Evolutionary conservation across 2,329 filamentous ascomycete genomes (phyloP).

Genomic region (Aureobasidium melanogenum): DNA sequence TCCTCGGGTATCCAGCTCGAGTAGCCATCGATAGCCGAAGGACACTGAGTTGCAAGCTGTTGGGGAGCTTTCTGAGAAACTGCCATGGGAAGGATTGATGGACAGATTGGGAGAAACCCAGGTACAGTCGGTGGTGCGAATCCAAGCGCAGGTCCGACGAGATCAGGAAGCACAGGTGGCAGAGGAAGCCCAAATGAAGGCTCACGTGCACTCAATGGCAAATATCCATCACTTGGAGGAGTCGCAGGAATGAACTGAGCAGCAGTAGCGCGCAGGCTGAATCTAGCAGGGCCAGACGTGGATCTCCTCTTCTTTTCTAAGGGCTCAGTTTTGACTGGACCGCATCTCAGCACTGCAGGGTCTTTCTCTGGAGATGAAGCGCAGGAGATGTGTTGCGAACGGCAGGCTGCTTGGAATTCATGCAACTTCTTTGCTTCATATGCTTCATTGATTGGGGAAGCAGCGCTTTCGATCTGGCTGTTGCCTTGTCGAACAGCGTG

Average conservation of each 20-base stretch:
- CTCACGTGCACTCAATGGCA: neutral
- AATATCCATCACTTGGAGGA: neutral
- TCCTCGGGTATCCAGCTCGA: neutral
- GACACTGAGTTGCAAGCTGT: neutral
- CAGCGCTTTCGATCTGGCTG: neutral
- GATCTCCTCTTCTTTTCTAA: neutral
- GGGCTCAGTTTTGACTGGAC: neutral
- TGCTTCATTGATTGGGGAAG: neutral
- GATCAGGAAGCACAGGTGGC: neutral
- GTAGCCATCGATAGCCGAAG: neutral
- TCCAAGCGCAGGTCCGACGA: neutral
- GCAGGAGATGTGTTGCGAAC: neutral
- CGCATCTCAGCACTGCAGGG: neutral
- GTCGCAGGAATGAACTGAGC: constrained; percentile 11
- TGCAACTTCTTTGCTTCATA: neutral
- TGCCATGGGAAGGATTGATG: neutral
- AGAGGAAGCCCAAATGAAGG: neutral
- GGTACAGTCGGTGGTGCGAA: neutral
- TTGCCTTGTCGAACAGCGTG: neutral
- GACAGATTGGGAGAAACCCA: neutral
- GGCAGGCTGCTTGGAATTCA: neutral
- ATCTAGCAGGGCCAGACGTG: neutral
- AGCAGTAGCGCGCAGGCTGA: constrained; percentile 14
- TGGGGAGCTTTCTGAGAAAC: neutral
- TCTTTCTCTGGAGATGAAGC: neutral